These are phyloP conservation scores for Fusarium udum DNA, from an alignment of 2,329 filamentous ascomycete species.

Conservation along the genomic window DNA sequence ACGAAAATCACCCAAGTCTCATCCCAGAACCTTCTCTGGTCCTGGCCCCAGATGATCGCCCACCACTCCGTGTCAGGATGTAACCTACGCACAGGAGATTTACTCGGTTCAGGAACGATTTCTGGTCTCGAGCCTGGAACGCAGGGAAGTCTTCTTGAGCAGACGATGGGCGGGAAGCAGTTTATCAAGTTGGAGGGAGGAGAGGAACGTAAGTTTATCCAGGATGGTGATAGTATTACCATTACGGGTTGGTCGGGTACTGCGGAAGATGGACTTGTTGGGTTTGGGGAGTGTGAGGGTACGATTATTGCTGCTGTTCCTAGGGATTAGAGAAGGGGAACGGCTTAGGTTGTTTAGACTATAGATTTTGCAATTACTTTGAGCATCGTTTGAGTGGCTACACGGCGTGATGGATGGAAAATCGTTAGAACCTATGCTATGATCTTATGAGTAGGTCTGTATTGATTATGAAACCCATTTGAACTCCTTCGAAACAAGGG, in stretches of 20 bases:
- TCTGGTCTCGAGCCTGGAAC: conserved; percentile 69
- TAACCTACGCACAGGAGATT: conserved; percentile 75
- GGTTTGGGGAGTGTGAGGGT: conserved; percentile 34
- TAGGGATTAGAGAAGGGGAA: neutral
- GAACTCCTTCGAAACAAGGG: rapidly evolving
- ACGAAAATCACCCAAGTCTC: conserved; percentile 40
- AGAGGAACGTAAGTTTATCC: conserved; percentile 51
- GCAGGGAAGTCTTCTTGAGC: conserved; percentile 76
- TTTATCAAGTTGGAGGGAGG: conserved; percentile 70
- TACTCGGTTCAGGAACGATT: conserved; percentile 82
- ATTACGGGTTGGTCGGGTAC: conserved; percentile 32
- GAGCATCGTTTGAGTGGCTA: rapidly evolving
- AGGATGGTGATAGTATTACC: conserved; percentile 33
- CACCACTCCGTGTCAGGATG: conserved; percentile 84
- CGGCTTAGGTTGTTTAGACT: neutral
- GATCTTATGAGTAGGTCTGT: rapidly evolving
- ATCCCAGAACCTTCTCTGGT: conserved; percentile 71
- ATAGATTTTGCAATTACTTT: neutral
- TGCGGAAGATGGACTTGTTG: conserved; percentile 18
- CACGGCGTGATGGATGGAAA: rapidly evolving
- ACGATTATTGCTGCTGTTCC: conserved; percentile 3
- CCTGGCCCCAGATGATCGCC: conserved; percentile 84
- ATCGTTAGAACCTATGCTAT: rapidly evolving
- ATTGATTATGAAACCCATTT: rapidly evolving
- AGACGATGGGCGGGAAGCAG: conserved; percentile 74